Conservation (phyloP, 2,329 filamentous ascomycete genomes). For the Calonectria multiphialidica region DNA sequence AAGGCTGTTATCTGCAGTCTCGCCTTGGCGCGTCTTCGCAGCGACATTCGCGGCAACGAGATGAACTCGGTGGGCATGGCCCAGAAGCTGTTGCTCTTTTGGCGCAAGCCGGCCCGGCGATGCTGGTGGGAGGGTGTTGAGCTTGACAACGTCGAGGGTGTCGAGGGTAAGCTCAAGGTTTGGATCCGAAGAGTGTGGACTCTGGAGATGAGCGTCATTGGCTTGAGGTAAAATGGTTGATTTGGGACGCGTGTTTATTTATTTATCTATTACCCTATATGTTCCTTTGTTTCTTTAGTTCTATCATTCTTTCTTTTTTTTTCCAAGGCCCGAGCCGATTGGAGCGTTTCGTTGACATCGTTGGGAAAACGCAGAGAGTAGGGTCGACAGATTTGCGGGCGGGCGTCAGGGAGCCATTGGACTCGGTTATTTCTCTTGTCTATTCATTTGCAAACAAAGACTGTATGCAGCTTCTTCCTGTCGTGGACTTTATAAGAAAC, state of each 20-base stretch:
- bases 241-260: conserved; percentile 29
- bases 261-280: conserved; percentile 25
- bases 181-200: conserved; percentile 99
- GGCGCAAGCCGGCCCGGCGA: conserved; percentile 94
- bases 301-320: conserved; percentile 29
- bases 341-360: conserved; percentile 30
- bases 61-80: conserved; percentile 92
- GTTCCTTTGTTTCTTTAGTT: conserved; percentile 23
- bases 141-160: conserved; percentile 87
- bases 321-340: conserved; percentile 30
- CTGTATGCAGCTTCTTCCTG: conserved; percentile 14
- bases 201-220: conserved; percentile 96
- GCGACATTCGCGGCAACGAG: conserved; percentile 87
- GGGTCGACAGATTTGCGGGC: conserved; percentile 40
- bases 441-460: conserved; percentile 21
- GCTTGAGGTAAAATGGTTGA: conserved; percentile 69
- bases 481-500: neutral
- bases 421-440: conserved; percentile 33
- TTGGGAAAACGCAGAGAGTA: conserved; percentile 31
- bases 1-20: conserved; percentile 99
- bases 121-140: conserved; percentile 99
- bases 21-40: conserved; percentile 90
- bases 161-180: conserved; percentile 93
- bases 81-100: conserved; percentile 96
- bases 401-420: conserved; percentile 44